Percentiles rank a stretch among this genome's conserved stretches.
These are phyloP conservation scores for Hypoxylon intermedium DNA, from an alignment of 495 filamentous ascomycete genomes.

Conservation along the genomic window DNA sequence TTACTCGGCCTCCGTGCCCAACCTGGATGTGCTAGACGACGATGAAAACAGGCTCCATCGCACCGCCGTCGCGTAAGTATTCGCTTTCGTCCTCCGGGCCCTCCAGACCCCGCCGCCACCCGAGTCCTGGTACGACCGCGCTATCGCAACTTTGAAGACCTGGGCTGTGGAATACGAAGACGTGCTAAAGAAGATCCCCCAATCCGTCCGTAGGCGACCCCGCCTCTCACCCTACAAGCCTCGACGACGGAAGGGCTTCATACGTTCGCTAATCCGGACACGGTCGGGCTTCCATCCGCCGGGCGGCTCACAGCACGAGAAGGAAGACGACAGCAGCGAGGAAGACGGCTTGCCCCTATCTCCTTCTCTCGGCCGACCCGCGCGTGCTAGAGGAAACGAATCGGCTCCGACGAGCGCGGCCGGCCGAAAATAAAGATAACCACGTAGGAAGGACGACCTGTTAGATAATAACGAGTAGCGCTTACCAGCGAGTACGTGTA, in stretches of 20 bases:
- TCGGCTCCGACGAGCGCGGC: slow-evolving; percentile 32
- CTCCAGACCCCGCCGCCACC: slow-evolving; percentile 45
- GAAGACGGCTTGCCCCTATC: too few relatives aligned
- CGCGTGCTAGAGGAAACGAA: slow-evolving; percentile 19
- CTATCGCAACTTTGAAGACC: slow-evolving; percentile 36
- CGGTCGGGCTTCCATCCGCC: too few relatives aligned
- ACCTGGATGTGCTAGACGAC: slow-evolving; percentile 38
- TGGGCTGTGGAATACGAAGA: slow-evolving; percentile 52
- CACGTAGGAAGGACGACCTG: slow-evolving; percentile 37
- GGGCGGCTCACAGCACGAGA: too few relatives aligned
- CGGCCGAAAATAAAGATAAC: slow-evolving; percentile 7
- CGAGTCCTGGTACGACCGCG: slow-evolving; percentile 49
- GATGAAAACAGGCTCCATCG: slow-evolving; percentile 44
- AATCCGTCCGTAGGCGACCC: slow-evolving; percentile 36
- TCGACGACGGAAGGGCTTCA: slow-evolving; percentile 38
- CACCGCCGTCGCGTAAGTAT: slow-evolving; percentile 55
- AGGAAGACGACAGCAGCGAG: too few relatives aligned
- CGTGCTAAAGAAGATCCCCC: slow-evolving; percentile 42
- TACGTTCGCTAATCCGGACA: too few relatives aligned
- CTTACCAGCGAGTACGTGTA: slow-evolving; percentile 7
- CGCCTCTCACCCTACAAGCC: slow-evolving; percentile 41
- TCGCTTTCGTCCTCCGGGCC: slow-evolving; percentile 56
- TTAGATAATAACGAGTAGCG: slow-evolving; percentile 5
- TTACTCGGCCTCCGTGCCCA: slow-evolving; percentile 43
- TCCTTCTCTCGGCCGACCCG: too few relatives aligned